Percentiles rank a stretch among this genome's conserved stretches.
Evolutionary conservation across 345 rosid genomes (phyloP).

Genomic region (Corchorus capsularis): DNA sequence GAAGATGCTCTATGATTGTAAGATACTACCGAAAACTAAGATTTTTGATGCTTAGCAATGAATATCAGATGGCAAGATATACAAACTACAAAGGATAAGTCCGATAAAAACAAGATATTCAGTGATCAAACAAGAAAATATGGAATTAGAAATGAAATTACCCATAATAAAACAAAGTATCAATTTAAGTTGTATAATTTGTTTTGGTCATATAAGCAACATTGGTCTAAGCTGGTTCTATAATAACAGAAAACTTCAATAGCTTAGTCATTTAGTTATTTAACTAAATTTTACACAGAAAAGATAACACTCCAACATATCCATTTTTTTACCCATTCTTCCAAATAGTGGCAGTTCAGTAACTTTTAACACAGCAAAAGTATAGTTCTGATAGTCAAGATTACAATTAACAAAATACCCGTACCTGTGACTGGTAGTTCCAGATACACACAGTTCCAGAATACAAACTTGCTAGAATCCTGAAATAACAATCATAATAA

Average conservation of each 20-base stretch:
- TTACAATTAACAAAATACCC: constrained; percentile 14
- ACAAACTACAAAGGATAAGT: constrained; percentile 1
- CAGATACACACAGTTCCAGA: constrained; percentile 73
- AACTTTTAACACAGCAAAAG: not conserved
- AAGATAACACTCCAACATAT: not conserved
- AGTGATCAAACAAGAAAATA: too few species aligned
- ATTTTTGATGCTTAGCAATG: not conserved
- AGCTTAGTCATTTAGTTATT: not conserved
- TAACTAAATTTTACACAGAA: not conserved
- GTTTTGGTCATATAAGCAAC: not conserved
- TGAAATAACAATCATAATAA: constrained; percentile 27
- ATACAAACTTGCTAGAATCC: constrained; percentile 72
- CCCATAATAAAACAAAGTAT: not conserved
- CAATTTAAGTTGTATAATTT: not conserved
- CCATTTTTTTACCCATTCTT: not conserved
- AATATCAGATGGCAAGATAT: not conserved
- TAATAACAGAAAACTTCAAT: not conserved
- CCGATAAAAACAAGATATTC: not conserved
- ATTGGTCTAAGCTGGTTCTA: not conserved
- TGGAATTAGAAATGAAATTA: not conserved
- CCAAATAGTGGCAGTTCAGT: constrained; percentile 3
- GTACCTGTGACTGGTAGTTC: constrained; percentile 92
- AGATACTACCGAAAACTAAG: not conserved
- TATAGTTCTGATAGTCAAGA: not conserved
- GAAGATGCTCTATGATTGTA: not conserved